phyloP scores from a whole-genome alignment of 176 grass and related monocot species.

The Avena atlantica region DNA sequence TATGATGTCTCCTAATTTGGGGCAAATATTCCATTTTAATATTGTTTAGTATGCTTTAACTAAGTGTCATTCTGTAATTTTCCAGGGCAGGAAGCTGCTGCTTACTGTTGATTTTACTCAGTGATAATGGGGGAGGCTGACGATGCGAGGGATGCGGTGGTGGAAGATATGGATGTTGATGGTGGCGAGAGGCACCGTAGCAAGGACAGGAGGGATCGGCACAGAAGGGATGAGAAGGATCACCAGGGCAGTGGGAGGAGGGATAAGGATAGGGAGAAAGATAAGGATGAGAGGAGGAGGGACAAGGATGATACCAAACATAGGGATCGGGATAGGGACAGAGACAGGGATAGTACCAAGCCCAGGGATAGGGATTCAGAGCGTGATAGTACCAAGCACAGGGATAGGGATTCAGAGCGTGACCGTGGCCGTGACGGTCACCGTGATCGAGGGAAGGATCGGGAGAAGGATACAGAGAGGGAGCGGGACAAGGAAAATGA shows the following conservation, averaged over 20 bases:
- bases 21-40: neutral
- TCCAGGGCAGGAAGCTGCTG: neutral
- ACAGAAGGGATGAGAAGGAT: conserved; percentile 58
- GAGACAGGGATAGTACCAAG: conserved; percentile 2
- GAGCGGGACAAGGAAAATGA: conserved; percentile 57
- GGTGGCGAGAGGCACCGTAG: conserved; percentile 48
- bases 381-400: conserved; percentile 46
- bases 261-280: conserved; percentile 56
- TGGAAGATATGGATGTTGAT: conserved; percentile 58
- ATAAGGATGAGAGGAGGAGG: conserved; percentile 57
- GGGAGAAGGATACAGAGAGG: conserved; percentile 51
- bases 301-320: conserved; percentile 50
- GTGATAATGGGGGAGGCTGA: conserved; percentile 49
- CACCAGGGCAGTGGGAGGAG: conserved; percentile 48
- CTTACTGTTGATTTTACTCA: neutral
- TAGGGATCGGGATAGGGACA: conserved; percentile 38
- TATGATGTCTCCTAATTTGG: neutral
- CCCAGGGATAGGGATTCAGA: conserved; percentile 40
- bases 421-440: conserved; percentile 41
- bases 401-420: conserved; percentile 42
- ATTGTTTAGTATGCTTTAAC: neutral
- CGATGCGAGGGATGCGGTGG: conserved; percentile 46
- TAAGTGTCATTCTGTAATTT: neutral
- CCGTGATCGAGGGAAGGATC: conserved; percentile 59
- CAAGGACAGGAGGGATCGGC: conserved; percentile 60